phyloP scores from a whole-genome alignment of 108 stramenopile species.

The Nitzschia putrida region DNA sequence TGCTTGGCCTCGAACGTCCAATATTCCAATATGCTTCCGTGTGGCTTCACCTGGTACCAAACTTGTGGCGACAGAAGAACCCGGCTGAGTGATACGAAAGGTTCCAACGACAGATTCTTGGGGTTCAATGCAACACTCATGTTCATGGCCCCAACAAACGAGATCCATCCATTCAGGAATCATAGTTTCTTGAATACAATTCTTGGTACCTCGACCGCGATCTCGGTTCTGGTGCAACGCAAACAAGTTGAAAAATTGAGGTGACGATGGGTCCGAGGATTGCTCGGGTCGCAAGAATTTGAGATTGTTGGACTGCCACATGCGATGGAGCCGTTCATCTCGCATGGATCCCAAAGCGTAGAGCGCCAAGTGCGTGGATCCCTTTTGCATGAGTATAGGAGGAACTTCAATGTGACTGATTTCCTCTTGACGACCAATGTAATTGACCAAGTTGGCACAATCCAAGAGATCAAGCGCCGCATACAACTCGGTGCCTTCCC shows the following conservation, averaged over 20 bases:
- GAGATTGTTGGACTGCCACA: conserved; percentile 92
- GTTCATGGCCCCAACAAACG: conserved; percentile 95
- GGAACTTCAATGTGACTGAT: conserved; percentile 84
- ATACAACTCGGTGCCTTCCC: conserved; percentile 79
- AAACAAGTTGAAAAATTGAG: conserved; percentile 91
- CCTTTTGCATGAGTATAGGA: conserved; percentile 93
- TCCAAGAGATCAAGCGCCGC: conserved; percentile 90
- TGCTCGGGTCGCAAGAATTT: conserved; percentile 64
- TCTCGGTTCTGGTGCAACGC: conserved; percentile 98
- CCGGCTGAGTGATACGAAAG: conserved; percentile 94
- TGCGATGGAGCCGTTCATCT: conserved; percentile 95
- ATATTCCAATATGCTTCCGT: conserved; percentile 86
- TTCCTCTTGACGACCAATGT: conserved; percentile 92
- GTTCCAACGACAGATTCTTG: conserved; percentile 88
- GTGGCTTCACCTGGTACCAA: conserved; percentile 83
- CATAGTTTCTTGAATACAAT: conserved; percentile 95
- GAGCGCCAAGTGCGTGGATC: conserved; percentile 84
- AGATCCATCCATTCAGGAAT: conserved; percentile 99
- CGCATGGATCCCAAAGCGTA: conserved; percentile 96
- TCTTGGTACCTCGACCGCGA: conserved; percentile 89
- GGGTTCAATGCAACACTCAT: conserved; percentile 89
- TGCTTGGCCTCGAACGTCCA: conserved; percentile 74
- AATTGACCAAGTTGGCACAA: conserved; percentile 91
- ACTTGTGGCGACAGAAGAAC: conserved; percentile 91
- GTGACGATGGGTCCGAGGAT: conserved; percentile 40